Conservation (phyloP, 2,329 filamentous ascomycete species). For the Juglanconis juglandina region DNA sequence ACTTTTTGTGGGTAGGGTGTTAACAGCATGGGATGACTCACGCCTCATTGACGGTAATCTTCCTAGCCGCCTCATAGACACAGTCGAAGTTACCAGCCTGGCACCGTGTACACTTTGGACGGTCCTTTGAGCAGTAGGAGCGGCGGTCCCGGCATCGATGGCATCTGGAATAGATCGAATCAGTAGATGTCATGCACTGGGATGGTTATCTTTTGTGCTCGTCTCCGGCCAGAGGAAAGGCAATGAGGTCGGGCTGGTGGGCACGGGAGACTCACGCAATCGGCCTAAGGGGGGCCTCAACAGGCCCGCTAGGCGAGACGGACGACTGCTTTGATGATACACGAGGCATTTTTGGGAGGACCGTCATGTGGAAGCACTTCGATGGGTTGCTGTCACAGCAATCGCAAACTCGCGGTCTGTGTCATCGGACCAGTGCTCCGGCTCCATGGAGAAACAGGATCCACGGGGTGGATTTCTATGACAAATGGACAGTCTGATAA, state of each 20-base stretch:
- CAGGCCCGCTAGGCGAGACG: background rate
- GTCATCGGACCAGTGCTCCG: background rate
- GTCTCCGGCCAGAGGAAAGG: background rate
- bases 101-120: slow-evolving; percentile 33
- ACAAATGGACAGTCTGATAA: background rate
- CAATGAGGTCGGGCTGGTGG: background rate
- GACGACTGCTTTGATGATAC: background rate
- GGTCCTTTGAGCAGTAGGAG: slow-evolving; percentile 36
- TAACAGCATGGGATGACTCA: slow-evolving; percentile 11
- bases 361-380: background rate
- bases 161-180: slow-evolving; percentile 24
- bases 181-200: background rate
- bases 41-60: slow-evolving; percentile 33
- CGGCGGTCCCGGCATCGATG: slow-evolving; percentile 32
- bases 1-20: no score
- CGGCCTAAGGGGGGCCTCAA: slow-evolving; percentile 9
- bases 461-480: background rate
- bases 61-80: slow-evolving; percentile 33
- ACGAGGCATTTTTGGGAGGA: background rate
- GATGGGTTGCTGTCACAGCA: background rate
- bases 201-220: background rate
- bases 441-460: background rate
- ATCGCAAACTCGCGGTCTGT: background rate
- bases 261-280: slow-evolving; percentile 14
- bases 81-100: slow-evolving; percentile 29